A percentile compares a stretch with the other conserved stretches of the same genome.
phyloP scores from a whole-genome alignment of 1,139 yeast genomes.

The Pichia inconspicua region DNA sequence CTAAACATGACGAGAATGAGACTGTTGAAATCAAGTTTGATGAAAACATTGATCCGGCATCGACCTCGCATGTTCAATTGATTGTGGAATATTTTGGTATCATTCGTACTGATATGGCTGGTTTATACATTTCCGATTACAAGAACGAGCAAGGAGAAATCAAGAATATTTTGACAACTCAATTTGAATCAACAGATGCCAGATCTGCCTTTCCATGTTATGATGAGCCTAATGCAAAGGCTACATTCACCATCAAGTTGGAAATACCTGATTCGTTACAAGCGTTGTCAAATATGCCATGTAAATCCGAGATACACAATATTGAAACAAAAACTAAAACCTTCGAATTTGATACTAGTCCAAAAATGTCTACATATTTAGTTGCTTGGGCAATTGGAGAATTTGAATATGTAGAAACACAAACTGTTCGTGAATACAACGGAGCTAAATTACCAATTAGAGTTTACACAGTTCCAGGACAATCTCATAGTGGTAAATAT shows the following conservation, averaged over 20 bases:
- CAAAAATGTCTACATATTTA: constrained; percentile 48
- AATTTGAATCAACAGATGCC: constrained; percentile 86
- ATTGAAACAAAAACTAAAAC: constrained; percentile 8
- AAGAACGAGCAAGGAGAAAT: constrained; percentile 38
- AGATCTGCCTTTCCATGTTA: constrained; percentile 87
- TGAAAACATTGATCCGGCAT: constrained; percentile 26
- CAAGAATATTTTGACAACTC: constrained; percentile 70
- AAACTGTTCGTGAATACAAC: constrained; percentile 28
- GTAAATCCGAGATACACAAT: constrained; percentile 38
- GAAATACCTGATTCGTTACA: constrained; percentile 53
- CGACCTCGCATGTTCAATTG: constrained; percentile 33
- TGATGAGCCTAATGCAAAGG: constrained; percentile 82
- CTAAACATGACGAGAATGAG: constrained; percentile 36
- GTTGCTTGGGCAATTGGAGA: constrained; percentile 56
- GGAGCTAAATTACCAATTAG: constrained; percentile 42
- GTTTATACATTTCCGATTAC: constrained; percentile 74
- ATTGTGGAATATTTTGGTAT: constrained; percentile 39
- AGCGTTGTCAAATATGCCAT: constrained; percentile 78
- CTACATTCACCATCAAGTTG: constrained; percentile 62
- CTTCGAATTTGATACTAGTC: constrained; percentile 36
- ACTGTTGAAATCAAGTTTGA: constrained; percentile 54
- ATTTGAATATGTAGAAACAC: constrained; percentile 44
- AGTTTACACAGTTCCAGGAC: constrained; percentile 48
- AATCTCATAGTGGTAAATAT: constrained; percentile 41
- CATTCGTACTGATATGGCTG: constrained; percentile 68